Base-by-base conservation (phyloP, 805 yeast genomes). In the Metschnikowia kofuensis region DNA sequence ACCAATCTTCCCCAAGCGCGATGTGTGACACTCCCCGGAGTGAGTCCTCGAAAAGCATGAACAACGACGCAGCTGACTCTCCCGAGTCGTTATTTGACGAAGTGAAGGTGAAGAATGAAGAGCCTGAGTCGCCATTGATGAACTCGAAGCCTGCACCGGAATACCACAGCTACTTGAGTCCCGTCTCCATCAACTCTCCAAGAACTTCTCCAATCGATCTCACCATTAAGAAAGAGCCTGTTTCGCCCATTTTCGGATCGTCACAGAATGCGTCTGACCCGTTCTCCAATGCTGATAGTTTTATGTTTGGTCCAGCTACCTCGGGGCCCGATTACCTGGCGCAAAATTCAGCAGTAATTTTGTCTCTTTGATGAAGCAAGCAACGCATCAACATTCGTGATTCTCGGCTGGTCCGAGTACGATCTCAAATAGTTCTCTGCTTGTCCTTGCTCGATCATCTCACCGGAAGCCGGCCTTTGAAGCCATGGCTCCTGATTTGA, bases 261-360 rank as follows among this genome's bases (percentile, higher is more conserved):
- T 16, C 38, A 11, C 48, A 37, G 35, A 32, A 42, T 38, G 44
- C 45, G 35, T n/a, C 26, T 29, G 34, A 27, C n/a, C 29, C 42
- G 40, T 42, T 44, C 29, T 37, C 49, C 38, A 43, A 38, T 27
- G 43, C 49, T 38, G 49, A 46, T 15, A 41, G 45, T 15, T 46
- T 46, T 35, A 46, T 46, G 49, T 51, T 48, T 43, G 40, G 42
- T 14, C 48, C 57, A 52, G 52, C 59, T 56, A 45, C 55, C 36
- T 52, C 52, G 53, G 54, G 59, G 48, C 52, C 53, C 58, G 74
- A 67, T 62, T 58, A 52, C 48, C 58, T 70, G 72, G 75, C 65
- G 75, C 76, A 72, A 69, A 70, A 70, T 71, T 71, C 76, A 64
- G 76, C 67, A 72, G 76, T 61, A 66, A 70, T 71, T 72, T 69